Evolutionary conservation across 78 protist species (phyloP), one percentile per base, ranked within the genome.

Genomic region (Dictyostelium purpureum): DNA sequence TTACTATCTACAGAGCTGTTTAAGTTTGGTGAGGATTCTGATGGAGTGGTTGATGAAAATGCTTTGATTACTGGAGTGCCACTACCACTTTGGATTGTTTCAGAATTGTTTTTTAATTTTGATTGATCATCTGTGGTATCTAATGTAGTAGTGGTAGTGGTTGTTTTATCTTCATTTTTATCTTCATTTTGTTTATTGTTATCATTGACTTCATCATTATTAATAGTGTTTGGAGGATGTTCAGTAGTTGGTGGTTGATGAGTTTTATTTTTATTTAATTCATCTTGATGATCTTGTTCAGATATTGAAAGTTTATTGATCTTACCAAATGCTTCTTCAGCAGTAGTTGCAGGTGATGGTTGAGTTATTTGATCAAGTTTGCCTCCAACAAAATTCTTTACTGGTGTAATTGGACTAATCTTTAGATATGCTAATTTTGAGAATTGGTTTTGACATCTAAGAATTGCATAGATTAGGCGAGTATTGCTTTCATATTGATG

Each of bases 401-500:
- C 9, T 37, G 59, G 43, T 6, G 67, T 61, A 0, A 66, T 51
- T 37, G 88, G 47, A n/a, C 76, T 70, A 51, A 89, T 73, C 35
- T 79, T 89, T 10, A 89, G 83, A 16, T 71, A 69, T 0, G 85
- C 77, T 26, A 96, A 37, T 70, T 54, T 63, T 21, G 75, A 63
- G 33, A 96, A 95, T 76, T 54, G 83, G 19, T 74, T 71, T 42
- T 71, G 79, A 26, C 94, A 71, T 24, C 96, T 16, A 10, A 95
- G 61, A 47, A 96, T 87, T 3, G 94, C 87, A 61, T 95, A 95
- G 40, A 95, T 56, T 14, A 96, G 51, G 37, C 83, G 45, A 12
- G 78, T 91, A 59, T 94, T 95, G 14, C 97, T 96, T 67, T 96
- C 96, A 37, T 96, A 96, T 71, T 96, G 97, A 47, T 96, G 94